Evolutionary conservation across 1,139 yeast species (phyloP).

Genomic region (Sugiyamaella grinbergsii): DNA sequence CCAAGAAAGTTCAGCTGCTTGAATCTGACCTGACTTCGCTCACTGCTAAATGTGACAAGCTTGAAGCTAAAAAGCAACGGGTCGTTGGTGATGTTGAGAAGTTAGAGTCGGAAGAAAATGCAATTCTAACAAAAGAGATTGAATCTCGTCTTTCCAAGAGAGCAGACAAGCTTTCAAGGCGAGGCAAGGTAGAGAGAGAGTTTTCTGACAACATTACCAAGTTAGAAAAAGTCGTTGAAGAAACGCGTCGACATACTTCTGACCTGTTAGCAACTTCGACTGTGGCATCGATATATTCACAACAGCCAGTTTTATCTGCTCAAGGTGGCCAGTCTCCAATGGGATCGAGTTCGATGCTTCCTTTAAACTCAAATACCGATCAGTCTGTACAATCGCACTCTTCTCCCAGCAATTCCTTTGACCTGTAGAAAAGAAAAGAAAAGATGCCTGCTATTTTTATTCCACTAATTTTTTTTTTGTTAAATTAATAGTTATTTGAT

Average conservation of each 20-base stretch:
- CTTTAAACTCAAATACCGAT: neutral
- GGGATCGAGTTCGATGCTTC: neutral
- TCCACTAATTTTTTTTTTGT: neutral
- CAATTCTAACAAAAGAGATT: slow-evolving; percentile 24
- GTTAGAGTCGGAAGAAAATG: slow-evolving; percentile 29
- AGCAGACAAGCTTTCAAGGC: slow-evolving; percentile 30
- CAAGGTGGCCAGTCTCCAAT: slow-evolving; percentile 9
- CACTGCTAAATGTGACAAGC: slow-evolving; percentile 33
- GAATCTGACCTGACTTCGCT: slow-evolving; percentile 31
- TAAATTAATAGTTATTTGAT: no score
- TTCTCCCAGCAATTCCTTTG: slow-evolving; percentile 10
- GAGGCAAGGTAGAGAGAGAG: slow-evolving; percentile 37
- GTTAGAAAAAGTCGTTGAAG: slow-evolving; percentile 41
- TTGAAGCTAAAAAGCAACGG: slow-evolving; percentile 30
- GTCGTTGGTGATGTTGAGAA: slow-evolving; percentile 28
- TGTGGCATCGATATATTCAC: slow-evolving; percentile 17
- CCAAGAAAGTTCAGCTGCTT: slow-evolving; percentile 29
- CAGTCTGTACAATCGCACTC: neutral
- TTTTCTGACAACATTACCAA: slow-evolving; percentile 41
- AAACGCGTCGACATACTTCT: slow-evolving; percentile 30
- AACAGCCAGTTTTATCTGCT: slow-evolving; percentile 1
- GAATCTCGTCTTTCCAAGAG: slow-evolving; percentile 28
- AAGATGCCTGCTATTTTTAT: neutral
- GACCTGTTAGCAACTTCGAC: slow-evolving; percentile 18
- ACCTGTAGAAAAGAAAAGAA: neutral